These are phyloP conservation scores for Lodderomyces beijingensis DNA, from an alignment of 1,139 yeast species.

Conservation along the genomic window DNA sequence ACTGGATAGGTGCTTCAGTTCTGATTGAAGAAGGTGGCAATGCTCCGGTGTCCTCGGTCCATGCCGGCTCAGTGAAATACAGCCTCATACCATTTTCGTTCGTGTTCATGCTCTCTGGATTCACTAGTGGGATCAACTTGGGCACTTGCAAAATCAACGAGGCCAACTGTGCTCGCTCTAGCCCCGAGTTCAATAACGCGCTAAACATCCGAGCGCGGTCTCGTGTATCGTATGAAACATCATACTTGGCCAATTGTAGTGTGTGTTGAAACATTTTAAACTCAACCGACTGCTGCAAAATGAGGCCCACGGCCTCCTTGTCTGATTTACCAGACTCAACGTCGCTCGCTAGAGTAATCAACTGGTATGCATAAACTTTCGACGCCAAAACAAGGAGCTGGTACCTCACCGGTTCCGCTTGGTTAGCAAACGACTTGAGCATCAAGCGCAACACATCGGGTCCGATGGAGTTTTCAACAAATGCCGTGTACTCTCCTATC, in stretches of 20 bases:
- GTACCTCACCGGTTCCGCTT: slow-evolving; percentile 57
- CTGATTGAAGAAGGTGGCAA: slow-evolving; percentile 37
- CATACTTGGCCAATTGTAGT: slow-evolving; percentile 68
- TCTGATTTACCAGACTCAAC: slow-evolving; percentile 16
- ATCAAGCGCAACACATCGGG: slow-evolving; percentile 73
- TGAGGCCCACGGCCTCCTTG: slow-evolving; percentile 18
- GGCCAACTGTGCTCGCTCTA: slow-evolving; percentile 51
- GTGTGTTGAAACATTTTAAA: slow-evolving; percentile 59
- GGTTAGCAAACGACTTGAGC: slow-evolving; percentile 52
- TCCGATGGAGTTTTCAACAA: slow-evolving; percentile 45
- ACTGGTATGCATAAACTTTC: slow-evolving; percentile 57
- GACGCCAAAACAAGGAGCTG: slow-evolving; percentile 74
- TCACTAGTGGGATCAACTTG: slow-evolving; percentile 55
- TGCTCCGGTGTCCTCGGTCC: slow-evolving; percentile 28
- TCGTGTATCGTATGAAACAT: slow-evolving; percentile 70
- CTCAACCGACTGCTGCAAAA: slow-evolving; percentile 26
- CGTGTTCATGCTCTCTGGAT: slow-evolving; percentile 4
- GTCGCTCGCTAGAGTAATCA: slow-evolving; percentile 30
- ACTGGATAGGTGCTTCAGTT: slow-evolving; percentile 24
- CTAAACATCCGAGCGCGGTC: slow-evolving; percentile 79
- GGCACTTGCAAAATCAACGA: slow-evolving; percentile 78
- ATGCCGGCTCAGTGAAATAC: slow-evolving; percentile 26
- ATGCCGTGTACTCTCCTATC: slow-evolving; percentile 69
- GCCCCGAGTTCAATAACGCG: slow-evolving; percentile 40
- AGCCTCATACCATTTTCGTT: slow-evolving; percentile 12